Evolutionary conservation across 441 rosid genomes (phyloP), one percentile per base, ranked within the genome.

Genomic region (Gossypium trilobum): DNA sequence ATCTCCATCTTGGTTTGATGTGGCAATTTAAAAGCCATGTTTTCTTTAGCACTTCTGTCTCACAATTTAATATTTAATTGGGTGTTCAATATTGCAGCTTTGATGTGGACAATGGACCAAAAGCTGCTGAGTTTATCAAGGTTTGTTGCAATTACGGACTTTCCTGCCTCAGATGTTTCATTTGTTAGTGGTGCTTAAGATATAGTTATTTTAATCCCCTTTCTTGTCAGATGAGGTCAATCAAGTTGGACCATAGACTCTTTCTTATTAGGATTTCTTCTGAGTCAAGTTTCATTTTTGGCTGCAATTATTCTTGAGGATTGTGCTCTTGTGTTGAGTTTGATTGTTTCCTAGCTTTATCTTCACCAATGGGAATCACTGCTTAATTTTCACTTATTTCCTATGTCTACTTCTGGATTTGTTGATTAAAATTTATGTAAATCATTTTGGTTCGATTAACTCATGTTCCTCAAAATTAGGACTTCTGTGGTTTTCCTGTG

Each of bases 81-180:
- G 54, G 61, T 83, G 64, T 44, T 70, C 9, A 44, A 13, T 58
- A 13, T 52, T 60, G 64, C 89, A 93, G 98, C 80, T 93, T 93
- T 88, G 95, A 93, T 80, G 85, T 81, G 72, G 81, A 84, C 17
- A 90, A 89, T 80, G 98, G 98, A 75, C 98, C 98, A 59, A 89
- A 83, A 83, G 98, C 98, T 71, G 98, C 97, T 52, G 96, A 88
- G 20, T 89, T 87, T 80, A 93, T 93, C 58, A 83, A 87, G 98
- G 97, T 93, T 78, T 79, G 87, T 82, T 70, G 48, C 63, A 44
- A 48, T 70, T 44, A 25, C 72, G 59, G 1, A 74, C 19, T 75
- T 60, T 33, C 68, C 10, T 13, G 22, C 16, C 50, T 44, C 11
- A n/a, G 27, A 6, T 50, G 9, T 27, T 74, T 27, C 25, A 39